Percentiles rank a stretch among this genome's conserved stretches.
phyloP scores from a whole-genome alignment of 768 basidiomycete genomes.

The Harrya chromipes region DNA sequence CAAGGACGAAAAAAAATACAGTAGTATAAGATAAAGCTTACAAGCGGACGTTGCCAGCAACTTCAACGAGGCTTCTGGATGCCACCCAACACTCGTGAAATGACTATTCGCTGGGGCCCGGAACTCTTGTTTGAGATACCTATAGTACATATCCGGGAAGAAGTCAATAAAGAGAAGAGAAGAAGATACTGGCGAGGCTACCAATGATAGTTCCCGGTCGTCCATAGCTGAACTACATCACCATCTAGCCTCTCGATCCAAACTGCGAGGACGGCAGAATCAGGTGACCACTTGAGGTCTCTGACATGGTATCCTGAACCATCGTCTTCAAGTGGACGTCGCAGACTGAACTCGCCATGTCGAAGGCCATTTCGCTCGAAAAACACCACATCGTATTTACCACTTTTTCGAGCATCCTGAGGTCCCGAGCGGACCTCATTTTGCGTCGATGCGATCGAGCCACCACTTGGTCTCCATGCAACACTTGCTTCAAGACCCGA shows the following conservation, averaged over 20 bases:
- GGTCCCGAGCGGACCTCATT: constrained; percentile 72
- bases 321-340: constrained; percentile 33
- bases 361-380: constrained; percentile 94
- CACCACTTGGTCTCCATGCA: constrained; percentile 87
- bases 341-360: constrained; percentile 82
- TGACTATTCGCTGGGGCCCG: constrained; percentile 46
- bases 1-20: background rate
- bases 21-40: constrained; percentile 34
- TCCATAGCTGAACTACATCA: constrained; percentile 93
- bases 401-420: constrained; percentile 61
- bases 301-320: constrained; percentile 69
- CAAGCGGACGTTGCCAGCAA: constrained; percentile 66
- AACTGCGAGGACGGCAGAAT: constrained; percentile 79
- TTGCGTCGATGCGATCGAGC: constrained; percentile 79
- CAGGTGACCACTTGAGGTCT: constrained; percentile 83
- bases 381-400: constrained; percentile 83
- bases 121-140: constrained; percentile 94
- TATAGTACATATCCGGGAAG: constrained; percentile 24
- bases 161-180: constrained; percentile 4
- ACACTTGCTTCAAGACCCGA: constrained; percentile 77
- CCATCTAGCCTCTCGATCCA: constrained; percentile 72
- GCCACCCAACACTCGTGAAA: constrained; percentile 81
- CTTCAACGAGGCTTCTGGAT: constrained; percentile 71
- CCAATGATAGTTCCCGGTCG: constrained; percentile 95
- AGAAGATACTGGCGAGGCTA: constrained; percentile 24